These are phyloP conservation scores for Saturnispora quitensis DNA, from an alignment of 805 yeast genomes.

Conservation along the genomic window DNA sequence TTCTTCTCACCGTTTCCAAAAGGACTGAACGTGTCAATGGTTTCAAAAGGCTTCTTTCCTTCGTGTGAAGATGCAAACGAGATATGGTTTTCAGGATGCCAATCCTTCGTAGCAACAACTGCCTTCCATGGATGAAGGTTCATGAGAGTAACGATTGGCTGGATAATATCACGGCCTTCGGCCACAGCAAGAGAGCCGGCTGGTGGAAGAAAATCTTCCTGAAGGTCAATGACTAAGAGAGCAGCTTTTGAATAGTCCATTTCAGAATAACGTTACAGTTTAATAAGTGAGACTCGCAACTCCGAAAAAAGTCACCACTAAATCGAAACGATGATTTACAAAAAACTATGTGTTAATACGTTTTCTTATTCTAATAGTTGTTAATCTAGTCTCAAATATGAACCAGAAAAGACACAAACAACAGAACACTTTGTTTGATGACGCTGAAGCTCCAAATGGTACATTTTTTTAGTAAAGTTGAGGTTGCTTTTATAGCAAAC, in stretches of 20 bases:
- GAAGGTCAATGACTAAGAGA: slow-evolving; percentile 69
- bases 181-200: slow-evolving; percentile 68
- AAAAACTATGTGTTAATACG: too few species aligned
- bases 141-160: slow-evolving; percentile 40
- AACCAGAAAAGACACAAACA: too few species aligned
- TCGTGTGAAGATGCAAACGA: slow-evolving; percentile 72
- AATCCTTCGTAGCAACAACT: slow-evolving; percentile 70
- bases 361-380: too few species aligned
- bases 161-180: slow-evolving; percentile 51
- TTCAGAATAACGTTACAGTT: not conserved
- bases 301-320: not conserved
- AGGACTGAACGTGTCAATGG: slow-evolving; percentile 44
- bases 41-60: slow-evolving; percentile 39
- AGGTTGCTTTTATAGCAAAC: too few species aligned
- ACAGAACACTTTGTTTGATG: too few species aligned
- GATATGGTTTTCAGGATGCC: slow-evolving; percentile 75
- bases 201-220: slow-evolving; percentile 79
- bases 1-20: slow-evolving; percentile 25
- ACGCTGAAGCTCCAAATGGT: too few species aligned
- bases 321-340: too few species aligned
- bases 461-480: too few species aligned
- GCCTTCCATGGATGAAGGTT: slow-evolving; percentile 44
- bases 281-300: not conserved
- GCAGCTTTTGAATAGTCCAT: slow-evolving; percentile 33
- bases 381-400: too few species aligned